Base-by-base conservation (phyloP, 2,329 filamentous ascomycete genomes). In the Paracamarosporium sp. region DNA sequence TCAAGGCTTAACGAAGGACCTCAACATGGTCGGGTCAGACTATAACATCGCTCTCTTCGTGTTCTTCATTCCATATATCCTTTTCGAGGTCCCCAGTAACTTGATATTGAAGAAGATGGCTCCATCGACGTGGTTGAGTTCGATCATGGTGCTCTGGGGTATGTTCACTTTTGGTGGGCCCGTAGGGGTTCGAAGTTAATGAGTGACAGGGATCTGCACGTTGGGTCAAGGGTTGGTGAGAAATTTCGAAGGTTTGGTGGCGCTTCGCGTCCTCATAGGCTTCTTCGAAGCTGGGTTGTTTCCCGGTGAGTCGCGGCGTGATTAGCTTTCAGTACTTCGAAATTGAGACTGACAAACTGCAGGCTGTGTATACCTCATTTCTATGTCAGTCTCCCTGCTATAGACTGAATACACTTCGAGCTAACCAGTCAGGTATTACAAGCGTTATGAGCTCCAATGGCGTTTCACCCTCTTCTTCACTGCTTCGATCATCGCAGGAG, bases 211-310 rank as follows among this genome's bases (percentile, higher is more conserved):
- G 64, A 31, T 66, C 68, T 79, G 30, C 72, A 80, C 78, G 0
- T 68, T 81, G 73, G 69, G 82, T 69, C 46, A 71, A 81, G 81
- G 81, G 0, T 64, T 84, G 0, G 79, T 83, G 4, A 76, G 76
- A 3, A 81, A 78, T 40, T 83, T 78, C 48, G 70, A 70, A 9
- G 81, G 81, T 2, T 71, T 84, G 5, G 76, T 83, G 65, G 79
- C 79, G 7, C 78, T 81, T 48, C 80, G 82, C 17, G 80, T 76
- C 1, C 45, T 76, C 5, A 56, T 77, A 0, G 75, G 75, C 4
- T 55, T 76, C 11, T 76, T 76, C 22, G 75, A 77, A 59, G 79
- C 78, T 28, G 79, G 79, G 3, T 44, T 69, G 22, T 71, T 65
- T 55, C 64, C 65, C 27, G 68, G 69, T 65, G 59, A 3, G 61